A percentile compares a stretch with the other conserved stretches of the same genome.
These are phyloP conservation scores for Tardiomyces blankii DNA, from an alignment of 1,139 yeast species.

Conservation along the genomic window DNA sequence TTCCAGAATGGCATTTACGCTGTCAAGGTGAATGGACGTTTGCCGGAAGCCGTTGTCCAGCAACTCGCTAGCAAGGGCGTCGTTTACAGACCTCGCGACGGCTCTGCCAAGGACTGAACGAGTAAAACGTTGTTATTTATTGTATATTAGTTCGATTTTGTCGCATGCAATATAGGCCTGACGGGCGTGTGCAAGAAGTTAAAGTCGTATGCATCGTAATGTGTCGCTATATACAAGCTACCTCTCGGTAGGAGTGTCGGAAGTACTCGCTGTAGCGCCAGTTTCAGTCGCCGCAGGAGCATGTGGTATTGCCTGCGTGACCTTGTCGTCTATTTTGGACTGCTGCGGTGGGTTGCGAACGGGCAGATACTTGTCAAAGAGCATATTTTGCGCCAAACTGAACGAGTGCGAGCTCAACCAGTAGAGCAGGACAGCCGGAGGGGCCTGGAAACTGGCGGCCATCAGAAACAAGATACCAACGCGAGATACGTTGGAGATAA, in stretches of 20 bases:
- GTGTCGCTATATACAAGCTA: too few species aligned
- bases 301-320: background rate
- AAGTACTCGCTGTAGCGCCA: too few species aligned
- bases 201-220: too few species aligned
- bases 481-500: slow-evolving; percentile 58
- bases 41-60: slow-evolving; percentile 76
- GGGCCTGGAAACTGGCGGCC: slow-evolving; percentile 80
- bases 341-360: slow-evolving; percentile 7
- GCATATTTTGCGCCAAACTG: slow-evolving; percentile 62
- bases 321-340: background rate
- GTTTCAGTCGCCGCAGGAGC: too few species aligned
- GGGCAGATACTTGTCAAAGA: slow-evolving; percentile 62
- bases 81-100: slow-evolving; percentile 91
- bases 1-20: slow-evolving; percentile 87
- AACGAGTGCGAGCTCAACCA: slow-evolving; percentile 80
- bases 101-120: slow-evolving; percentile 68
- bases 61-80: slow-evolving; percentile 64
- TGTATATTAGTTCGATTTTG: background rate
- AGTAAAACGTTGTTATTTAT: background rate
- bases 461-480: slow-evolving; percentile 69
- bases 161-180: too few species aligned
- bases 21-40: slow-evolving; percentile 81
- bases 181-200: too few species aligned
- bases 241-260: too few species aligned
- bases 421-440: slow-evolving; percentile 65